phyloP scores from a whole-genome alignment of 495 filamentous ascomycete species.

The Oleoguttula mirabilis region DNA sequence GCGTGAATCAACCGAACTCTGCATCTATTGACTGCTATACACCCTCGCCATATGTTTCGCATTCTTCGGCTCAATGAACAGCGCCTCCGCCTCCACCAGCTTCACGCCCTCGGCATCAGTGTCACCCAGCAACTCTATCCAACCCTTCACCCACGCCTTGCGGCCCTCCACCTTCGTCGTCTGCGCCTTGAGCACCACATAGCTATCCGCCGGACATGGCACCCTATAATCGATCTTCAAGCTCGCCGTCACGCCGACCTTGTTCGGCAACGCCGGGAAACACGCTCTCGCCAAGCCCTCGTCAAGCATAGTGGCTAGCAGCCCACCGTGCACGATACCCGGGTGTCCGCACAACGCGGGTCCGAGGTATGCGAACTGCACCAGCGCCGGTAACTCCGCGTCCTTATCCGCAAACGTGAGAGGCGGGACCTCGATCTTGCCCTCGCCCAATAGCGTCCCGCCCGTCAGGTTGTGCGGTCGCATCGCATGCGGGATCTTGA shows the following conservation, averaged over 20 bases:
- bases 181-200: conserved; percentile 64
- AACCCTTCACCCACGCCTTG: conserved; percentile 92
- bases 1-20: too few species aligned
- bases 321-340: conserved; percentile 82
- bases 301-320: conserved; percentile 84
- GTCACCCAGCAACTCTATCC: conserved; percentile 61
- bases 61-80: conserved; percentile 83
- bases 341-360: conserved; percentile 77
- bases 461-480: conserved; percentile 67
- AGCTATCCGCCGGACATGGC: conserved; percentile 64
- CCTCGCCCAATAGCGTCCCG: conserved; percentile 63
- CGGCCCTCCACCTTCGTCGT: conserved; percentile 83
- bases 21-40: conserved; percentile 12
- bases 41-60: conserved; percentile 46
- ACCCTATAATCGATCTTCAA: conserved; percentile 79
- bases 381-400: conserved; percentile 50
- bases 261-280: conserved; percentile 78
- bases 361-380: conserved; percentile 71
- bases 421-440: conserved; percentile 72
- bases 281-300: conserved; percentile 85
- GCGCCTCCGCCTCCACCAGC: conserved; percentile 64
- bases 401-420: conserved; percentile 57
- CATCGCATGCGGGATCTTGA: conserved; percentile 61
- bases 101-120: conserved; percentile 32
- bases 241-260: conserved; percentile 82